Conservation (phyloP, 2,329 filamentous ascomycete species). For the Aspergillus aculeatinus region DNA sequence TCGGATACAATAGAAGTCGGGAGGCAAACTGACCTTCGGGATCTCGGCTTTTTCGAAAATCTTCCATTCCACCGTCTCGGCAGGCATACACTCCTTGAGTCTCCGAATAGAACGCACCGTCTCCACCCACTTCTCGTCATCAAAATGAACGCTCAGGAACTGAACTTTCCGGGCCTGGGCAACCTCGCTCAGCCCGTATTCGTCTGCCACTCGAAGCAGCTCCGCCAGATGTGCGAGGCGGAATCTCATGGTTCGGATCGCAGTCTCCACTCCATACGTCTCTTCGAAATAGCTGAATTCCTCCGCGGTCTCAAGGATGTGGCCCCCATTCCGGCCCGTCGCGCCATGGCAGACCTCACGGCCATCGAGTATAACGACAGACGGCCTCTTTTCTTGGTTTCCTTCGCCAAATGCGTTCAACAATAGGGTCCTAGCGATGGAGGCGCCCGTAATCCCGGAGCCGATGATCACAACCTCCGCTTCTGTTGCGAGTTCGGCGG, state of each 20-base stretch:
- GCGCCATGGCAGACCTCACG: constrained; percentile 34
- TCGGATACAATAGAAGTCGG: no score
- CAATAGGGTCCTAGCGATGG: constrained; percentile 27
- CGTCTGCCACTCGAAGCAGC: constrained; percentile 21
- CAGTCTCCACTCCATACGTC: constrained; percentile 19
- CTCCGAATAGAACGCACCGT: constrained; percentile 21
- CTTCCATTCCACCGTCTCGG: constrained; percentile 29
- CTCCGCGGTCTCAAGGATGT: constrained; percentile 31
- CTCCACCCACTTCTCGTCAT: constrained; percentile 24
- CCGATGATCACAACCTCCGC: constrained; percentile 34
- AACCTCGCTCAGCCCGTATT: constrained; percentile 22
- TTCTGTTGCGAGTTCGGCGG: constrained; percentile 21
- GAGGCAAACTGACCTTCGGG: constrained; percentile 17
- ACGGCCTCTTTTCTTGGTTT: background rate
- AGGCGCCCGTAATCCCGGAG: constrained; percentile 30
- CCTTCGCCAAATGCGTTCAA: background rate
- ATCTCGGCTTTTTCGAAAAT: constrained; percentile 23
- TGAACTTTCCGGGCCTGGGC: constrained; percentile 27
- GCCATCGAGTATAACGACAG: constrained; percentile 31
- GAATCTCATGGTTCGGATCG: constrained; percentile 24
- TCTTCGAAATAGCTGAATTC: constrained; percentile 23
- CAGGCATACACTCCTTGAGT: constrained; percentile 28
- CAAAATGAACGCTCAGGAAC: constrained; percentile 30
- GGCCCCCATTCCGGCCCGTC: constrained; percentile 36
- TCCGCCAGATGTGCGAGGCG: constrained; percentile 25